Evolutionary conservation across 108 stramenopile genomes (phyloP), one percentile per base, ranked within the genome.

Genomic region (Fistulifera pelliculosa): DNA sequence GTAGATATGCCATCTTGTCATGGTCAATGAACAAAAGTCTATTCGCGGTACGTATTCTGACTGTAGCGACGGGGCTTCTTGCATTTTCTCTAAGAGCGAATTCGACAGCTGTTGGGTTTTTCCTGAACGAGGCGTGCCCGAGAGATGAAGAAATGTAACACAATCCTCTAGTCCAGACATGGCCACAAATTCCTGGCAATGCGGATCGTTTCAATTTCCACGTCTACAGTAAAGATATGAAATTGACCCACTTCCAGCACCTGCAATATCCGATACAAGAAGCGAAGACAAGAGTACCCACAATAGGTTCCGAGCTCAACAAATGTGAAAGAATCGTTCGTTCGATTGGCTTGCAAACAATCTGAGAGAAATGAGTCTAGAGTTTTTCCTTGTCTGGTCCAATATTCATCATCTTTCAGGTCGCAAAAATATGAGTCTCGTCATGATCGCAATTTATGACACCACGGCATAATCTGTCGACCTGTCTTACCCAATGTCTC

Each of bases 11-110:
- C 38, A 81, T 79, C 60, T 95, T 95, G 59, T 90, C 90, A 57
- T 95, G 94, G 77, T 95, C 94, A 15, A 95, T 61, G 57, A 95
- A 85, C 23, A 95, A 50, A 92, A 81, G 35, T 92, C 81, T 58
- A 74, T 23, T 26, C 38, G 38, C 27, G 41, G 62, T 26, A n/a
- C 10, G 25, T 12, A 26, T 24, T 48, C 39, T 12, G 53, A 16
- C 6, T 12, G 16, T 3, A 54, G 4, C 13, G 10, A 38, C 15
- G 38, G 23, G 18, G 47, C 24, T 70, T 38, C 44, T 54, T 13
- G 38, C 26, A 31, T 47, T 23, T 13, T n/a, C 42, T 44, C 35
- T 15, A 23, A 58, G 50, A 38, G n/a, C 10, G 5, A 3, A n/a
- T 16, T 27, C 10, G 54, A 17, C 2, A 15, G 16, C 0, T 12